A percentile compares a stretch with the other conserved stretches of the same genome.
Conservation (phyloP, 345 rosid species). For the Eucalyptus victrix region DNA sequence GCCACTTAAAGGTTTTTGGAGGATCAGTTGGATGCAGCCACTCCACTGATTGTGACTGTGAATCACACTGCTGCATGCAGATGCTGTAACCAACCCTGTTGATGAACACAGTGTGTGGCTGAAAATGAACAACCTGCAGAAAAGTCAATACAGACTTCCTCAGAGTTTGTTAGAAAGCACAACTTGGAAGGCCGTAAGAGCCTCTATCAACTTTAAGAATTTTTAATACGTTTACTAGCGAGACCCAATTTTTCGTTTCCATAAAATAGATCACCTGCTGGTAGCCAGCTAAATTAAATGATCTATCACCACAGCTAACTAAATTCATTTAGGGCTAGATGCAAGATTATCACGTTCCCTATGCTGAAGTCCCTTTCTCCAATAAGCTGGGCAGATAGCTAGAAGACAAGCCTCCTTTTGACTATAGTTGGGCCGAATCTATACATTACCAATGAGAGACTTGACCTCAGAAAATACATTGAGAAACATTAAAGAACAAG, state of each 20-base stretch:
- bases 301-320: neutral
- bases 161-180: neutral
- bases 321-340: neutral
- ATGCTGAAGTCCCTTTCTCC: neutral
- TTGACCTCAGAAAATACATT: neutral
- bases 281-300: neutral
- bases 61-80: constrained; percentile 84
- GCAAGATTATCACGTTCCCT: neutral
- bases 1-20: constrained; percentile 78
- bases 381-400: neutral
- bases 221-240: neutral
- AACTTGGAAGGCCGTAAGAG: neutral
- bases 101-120: constrained; percentile 76
- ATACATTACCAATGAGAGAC: neutral
- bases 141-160: neutral
- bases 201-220: neutral
- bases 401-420: neutral
- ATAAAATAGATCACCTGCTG: neutral
- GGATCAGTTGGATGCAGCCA: constrained; percentile 86
- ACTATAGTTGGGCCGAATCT: neutral
- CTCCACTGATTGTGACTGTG: constrained; percentile 57
- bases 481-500: neutral
- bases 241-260: neutral
- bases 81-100: constrained; percentile 71
- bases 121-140: constrained; percentile 81